Evolutionary conservation across 306 rosid genomes (phyloP), one percentile per base, ranked within the genome.

Genomic region (Cicer chorassanicum): DNA sequence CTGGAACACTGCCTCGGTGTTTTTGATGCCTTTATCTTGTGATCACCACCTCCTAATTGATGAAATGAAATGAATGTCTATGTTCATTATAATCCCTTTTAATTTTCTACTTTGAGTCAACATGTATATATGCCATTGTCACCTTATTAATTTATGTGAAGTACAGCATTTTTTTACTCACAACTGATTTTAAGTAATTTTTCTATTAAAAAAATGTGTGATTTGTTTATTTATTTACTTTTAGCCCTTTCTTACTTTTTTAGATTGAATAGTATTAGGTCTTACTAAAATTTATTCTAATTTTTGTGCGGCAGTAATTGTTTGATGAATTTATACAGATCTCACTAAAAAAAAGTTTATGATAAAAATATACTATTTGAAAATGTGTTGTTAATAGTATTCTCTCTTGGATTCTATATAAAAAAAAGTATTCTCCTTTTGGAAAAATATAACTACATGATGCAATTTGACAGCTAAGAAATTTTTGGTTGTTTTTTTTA

Each of bases 41-140:
- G 36, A 29, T 12, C 65, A 12, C 40, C 12, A 19, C 72, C 13
- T 72, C 72, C 55, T 43, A 45, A 74, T 81, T 79, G 86, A 80
- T 79, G 75, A 65, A 73, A 80, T 81, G 75, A 65, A 73, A 40
- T 65, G 41, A 51, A 64, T 66, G 13, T 51, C 8, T 29, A 61
- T 57, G 34, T 68, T 68, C 15, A 2, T 74, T 60, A 14, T 78
- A 55, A 18, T 68, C 21, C 50, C 45, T 49, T 45, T 45, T 55
- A 2, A 5, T 29, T 10, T 45, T 68, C 8, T 11, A 50, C 46
- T 21, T 18, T 29, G 69, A 44, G 67, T 73, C 48, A 53, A 69
- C 61, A 57, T 86, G 93, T 89, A 84, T 50, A 82, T 82, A 81
- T 84, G 80, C 29, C 65, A 62, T 70, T 79, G 72, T 42, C 61